Conservation (phyloP, 176 grass and related monocot genomes). For the Pontederia paniculata region DNA sequence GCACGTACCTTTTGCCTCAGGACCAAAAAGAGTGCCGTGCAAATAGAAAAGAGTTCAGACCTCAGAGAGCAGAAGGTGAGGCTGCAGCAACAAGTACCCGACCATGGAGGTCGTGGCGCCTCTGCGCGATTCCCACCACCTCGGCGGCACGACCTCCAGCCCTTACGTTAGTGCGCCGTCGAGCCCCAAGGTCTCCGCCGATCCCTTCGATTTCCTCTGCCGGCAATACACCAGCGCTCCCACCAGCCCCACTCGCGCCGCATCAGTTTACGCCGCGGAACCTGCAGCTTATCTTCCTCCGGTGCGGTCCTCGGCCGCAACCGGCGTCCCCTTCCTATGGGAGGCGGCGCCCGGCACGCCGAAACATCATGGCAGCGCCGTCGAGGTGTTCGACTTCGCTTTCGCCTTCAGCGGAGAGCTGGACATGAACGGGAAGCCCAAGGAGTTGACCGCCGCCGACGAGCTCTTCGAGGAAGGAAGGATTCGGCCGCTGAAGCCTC, state of each 20-base stretch:
- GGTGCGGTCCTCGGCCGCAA: slow-evolving; percentile 22
- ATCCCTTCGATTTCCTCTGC: slow-evolving; percentile 47
- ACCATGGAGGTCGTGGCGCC: slow-evolving; percentile 17
- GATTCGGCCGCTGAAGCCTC: slow-evolving; percentile 58
- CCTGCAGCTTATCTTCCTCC: slow-evolving; percentile 5
- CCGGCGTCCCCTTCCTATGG: slow-evolving; percentile 71
- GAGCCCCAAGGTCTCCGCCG: slow-evolving; percentile 30
- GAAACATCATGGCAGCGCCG: slow-evolving; percentile 26
- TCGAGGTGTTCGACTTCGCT: slow-evolving; percentile 10
- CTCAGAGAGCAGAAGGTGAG: too few species aligned
- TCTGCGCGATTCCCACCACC: not conserved
- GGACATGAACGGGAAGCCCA: slow-evolving; percentile 22
- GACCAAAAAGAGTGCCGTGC: too few species aligned
- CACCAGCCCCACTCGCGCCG: slow-evolving; percentile 58
- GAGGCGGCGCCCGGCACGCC: slow-evolving; percentile 87
- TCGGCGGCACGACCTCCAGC: slow-evolving; percentile 11
- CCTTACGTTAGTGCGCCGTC: slow-evolving; percentile 20
- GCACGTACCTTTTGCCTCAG: too few species aligned
- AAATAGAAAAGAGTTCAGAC: too few species aligned
- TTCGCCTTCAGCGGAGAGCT: slow-evolving; percentile 60
- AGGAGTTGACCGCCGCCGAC: slow-evolving; percentile 29
- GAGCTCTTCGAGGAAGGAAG: slow-evolving; percentile 64
- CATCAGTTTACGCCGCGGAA: slow-evolving; percentile 39
- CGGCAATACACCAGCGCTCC: slow-evolving; percentile 73
- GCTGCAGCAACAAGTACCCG: too few species aligned